Evolutionary conservation across 176 grass and related monocot genomes (phyloP).

Genomic region (Puya raimondii): DNA sequence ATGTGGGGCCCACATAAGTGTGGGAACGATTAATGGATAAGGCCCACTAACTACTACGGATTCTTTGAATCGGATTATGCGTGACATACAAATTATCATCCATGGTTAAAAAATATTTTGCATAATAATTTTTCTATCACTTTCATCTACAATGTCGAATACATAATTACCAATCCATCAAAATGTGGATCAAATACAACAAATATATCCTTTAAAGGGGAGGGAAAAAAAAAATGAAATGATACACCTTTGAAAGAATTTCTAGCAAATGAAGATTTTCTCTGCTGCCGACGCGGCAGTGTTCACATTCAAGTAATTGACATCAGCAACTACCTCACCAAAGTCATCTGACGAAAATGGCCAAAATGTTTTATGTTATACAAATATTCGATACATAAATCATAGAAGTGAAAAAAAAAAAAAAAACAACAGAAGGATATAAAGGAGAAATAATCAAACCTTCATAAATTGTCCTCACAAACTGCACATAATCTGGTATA

Average conservation of each 20-base stretch:
- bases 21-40: background rate
- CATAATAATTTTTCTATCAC: no score
- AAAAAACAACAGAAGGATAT: background rate
- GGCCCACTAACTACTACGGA: no score
- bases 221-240: background rate
- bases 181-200: background rate
- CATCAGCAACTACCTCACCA: conserved; percentile 41
- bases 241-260: background rate
- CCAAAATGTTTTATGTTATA: background rate
- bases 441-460: conserved; percentile 27
- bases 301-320: conserved; percentile 70
- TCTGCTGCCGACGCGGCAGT: conserved; percentile 28
- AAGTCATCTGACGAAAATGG: conserved; percentile 51
- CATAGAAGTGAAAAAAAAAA: background rate
- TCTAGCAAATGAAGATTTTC: conserved; percentile 64
- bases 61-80: no score
- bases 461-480: conserved; percentile 78
- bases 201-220: background rate
- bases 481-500: conserved; percentile 59
- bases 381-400: background rate
- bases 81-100: no score
- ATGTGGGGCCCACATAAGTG: background rate
- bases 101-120: no score
- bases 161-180: no score
- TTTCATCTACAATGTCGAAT: no score